phyloP scores from a whole-genome alignment of 2,329 filamentous ascomycete species.

The Alternaria angustiovoidea region DNA sequence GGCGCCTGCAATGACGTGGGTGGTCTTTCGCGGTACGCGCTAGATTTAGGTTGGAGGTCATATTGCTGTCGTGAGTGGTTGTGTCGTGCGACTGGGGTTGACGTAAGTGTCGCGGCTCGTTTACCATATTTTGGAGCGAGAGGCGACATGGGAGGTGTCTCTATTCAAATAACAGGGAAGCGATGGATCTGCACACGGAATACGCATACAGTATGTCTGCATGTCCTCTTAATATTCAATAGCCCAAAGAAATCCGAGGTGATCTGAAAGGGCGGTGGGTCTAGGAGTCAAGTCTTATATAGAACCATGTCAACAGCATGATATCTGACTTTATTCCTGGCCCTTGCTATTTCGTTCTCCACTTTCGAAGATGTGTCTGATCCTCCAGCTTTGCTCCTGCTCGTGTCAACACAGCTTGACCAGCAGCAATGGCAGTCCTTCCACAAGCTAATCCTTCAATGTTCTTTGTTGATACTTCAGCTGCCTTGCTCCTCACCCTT shows the following conservation, averaged over 20 bases:
- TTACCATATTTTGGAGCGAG: constrained; percentile 12
- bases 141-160: constrained; percentile 11
- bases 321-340: not conserved
- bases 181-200: not conserved
- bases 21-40: not conserved
- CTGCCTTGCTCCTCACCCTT: constrained; percentile 35
- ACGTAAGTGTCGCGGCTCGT: constrained; percentile 27
- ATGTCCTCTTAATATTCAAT: not conserved
- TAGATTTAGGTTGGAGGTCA: not conserved
- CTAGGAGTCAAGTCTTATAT: not conserved
- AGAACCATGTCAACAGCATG: not conserved
- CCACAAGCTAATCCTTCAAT: not conserved
- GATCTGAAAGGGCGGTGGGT: not conserved
- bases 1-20: not conserved
- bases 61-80: not conserved
- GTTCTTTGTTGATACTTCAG: constrained; percentile 10
- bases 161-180: not conserved
- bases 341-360: not conserved
- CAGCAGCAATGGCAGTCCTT: not conserved
- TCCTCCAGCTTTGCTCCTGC: not conserved
- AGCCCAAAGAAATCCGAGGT: not conserved
- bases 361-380: not conserved
- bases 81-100: constrained; percentile 20
- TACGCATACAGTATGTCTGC: not conserved
- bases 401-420: not conserved